Evolutionary conservation across 441 rosid species (phyloP), one percentile per base, ranked within the genome.

Genomic region (Rhodomyrtus psidioides): DNA sequence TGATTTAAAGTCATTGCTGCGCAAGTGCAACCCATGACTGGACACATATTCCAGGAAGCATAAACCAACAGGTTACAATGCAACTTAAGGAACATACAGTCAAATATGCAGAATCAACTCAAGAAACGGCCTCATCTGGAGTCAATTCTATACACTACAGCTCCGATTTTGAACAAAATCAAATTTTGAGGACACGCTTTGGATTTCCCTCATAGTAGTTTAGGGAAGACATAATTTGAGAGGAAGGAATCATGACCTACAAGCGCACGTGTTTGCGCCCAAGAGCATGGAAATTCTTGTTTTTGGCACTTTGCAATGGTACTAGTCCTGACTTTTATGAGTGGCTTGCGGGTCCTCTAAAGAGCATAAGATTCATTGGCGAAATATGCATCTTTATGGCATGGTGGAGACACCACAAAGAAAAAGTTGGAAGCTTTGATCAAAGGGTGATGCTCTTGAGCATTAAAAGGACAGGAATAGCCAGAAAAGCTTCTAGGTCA

Each of bases 381-480:
- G 83, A 85, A 81, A 87, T 81, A 81, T 49, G 57, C 83, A 59
- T 55, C 82, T 89, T 91, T 90, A 70, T 51, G 76, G 88, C 86
- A 84, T 88, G 92, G 93, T 90, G 93, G 94, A 90, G 91, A 89
- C 86, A 34, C 92, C 93, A 92, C 86, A 89, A 85, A 84, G 86
- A 87, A 90, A 89, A 90, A 84, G 85, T 55, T 24, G 83, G 30
- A 62, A 84, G 39, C 88, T 85, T 87, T 91, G 86, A 75, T 75
- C 46, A 87, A 87, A 85, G 88, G 89, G 88, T 7, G 55, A 75
- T 60, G 90, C 89, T 85, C 87, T 89, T 88, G 90, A 79, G 28
- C 30, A 81, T 65, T 24, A n/a, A 84, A 89, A 84, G 89, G 89
- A 82, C 87, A 84, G 84, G 83, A 84, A 44, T 70, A 74, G 17